Percentiles rank a stretch among this genome's conserved stretches.
These are phyloP conservation scores for Cryptococcus sp. DNA, from an alignment of 1,284 basidiomycete species.

Conservation along the genomic window DNA sequence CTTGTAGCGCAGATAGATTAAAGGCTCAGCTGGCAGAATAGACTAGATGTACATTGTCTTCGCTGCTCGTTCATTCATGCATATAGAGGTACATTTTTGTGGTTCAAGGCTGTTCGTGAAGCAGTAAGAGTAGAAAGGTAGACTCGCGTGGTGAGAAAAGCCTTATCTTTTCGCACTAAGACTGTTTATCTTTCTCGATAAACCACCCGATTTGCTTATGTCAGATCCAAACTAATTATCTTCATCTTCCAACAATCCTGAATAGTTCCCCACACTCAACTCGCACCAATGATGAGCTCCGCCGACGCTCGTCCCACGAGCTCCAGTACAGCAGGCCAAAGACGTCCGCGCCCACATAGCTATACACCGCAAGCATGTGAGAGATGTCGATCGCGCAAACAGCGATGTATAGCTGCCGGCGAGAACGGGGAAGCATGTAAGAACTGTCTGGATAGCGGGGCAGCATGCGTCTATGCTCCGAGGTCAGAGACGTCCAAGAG, in stretches of 20 bases:
- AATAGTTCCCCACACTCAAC: background rate
- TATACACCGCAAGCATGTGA: conserved; percentile 20
- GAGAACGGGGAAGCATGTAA: conserved; percentile 8
- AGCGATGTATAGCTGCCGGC: conserved; percentile 13
- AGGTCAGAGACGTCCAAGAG: conserved; percentile 12
- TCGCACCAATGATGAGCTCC: background rate
- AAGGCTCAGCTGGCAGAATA: conserved; percentile 26
- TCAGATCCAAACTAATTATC: background rate
- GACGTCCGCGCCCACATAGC: conserved; percentile 15
- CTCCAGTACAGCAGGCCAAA: conserved; percentile 2
- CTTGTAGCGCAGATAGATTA: conserved; percentile 14
- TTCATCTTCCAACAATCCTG: background rate
- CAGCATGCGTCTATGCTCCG: conserved; percentile 9
- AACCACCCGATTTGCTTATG: too few relatives aligned
- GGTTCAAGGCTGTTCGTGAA: too few relatives aligned
- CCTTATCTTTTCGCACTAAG: background rate
- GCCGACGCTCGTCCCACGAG: background rate
- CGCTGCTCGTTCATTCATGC: background rate
- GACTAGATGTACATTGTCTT: background rate
- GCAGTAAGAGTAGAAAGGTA: too few relatives aligned
- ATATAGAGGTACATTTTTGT: too few relatives aligned
- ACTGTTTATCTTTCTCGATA: background rate
- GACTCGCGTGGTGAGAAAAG: background rate
- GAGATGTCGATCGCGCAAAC: conserved; percentile 16
- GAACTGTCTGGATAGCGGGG: conserved; percentile 19